These are phyloP conservation scores for Cordyceps cicadae DNA, from an alignment of 2,329 filamentous ascomycete species.

Conservation along the genomic window DNA sequence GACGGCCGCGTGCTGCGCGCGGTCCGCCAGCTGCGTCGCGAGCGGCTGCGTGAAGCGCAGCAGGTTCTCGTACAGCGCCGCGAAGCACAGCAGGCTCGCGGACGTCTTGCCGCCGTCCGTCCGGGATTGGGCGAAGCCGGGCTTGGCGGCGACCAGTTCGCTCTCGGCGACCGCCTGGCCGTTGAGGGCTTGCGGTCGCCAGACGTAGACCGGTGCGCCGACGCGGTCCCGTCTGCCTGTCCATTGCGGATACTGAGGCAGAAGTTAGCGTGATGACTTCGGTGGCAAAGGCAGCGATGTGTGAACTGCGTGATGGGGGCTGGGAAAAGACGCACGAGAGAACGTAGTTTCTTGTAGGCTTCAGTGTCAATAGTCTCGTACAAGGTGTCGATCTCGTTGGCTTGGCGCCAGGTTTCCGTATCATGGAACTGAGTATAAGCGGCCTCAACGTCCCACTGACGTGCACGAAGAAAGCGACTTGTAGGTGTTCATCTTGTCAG, in stretches of 20 bases:
- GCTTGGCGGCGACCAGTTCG: slow-evolving; percentile 55
- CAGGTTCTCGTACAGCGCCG: slow-evolving; percentile 88
- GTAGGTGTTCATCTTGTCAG: background rate
- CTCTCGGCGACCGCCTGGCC: slow-evolving; percentile 72
- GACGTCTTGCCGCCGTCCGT: slow-evolving; percentile 58
- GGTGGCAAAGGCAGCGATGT: too few species aligned
- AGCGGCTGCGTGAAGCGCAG: slow-evolving; percentile 80
- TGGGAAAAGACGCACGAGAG: slow-evolving; percentile 50
- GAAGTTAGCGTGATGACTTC: background rate
- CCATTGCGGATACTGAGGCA: background rate
- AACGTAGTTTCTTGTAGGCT: slow-evolving; percentile 71
- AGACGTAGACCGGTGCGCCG: background rate
- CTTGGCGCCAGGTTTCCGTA: slow-evolving; percentile 78
- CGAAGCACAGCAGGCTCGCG: slow-evolving; percentile 71
- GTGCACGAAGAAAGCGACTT: slow-evolving; percentile 78
- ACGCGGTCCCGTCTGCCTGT: background rate
- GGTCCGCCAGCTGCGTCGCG: slow-evolving; percentile 64
- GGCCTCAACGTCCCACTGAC: slow-evolving; percentile 69
- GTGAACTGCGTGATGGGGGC: too few species aligned
- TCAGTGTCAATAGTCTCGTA: slow-evolving; percentile 82
- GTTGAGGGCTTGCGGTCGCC: slow-evolving; percentile 43
- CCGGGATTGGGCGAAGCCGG: slow-evolving; percentile 51
- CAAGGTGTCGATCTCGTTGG: slow-evolving; percentile 68
- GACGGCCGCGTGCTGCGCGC: slow-evolving; percentile 64
- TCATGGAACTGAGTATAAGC: slow-evolving; percentile 79